These are phyloP conservation scores for Coemansia sp. DNA, from an alignment of 192 early-diverging fungal species.

Conservation along the genomic window DNA sequence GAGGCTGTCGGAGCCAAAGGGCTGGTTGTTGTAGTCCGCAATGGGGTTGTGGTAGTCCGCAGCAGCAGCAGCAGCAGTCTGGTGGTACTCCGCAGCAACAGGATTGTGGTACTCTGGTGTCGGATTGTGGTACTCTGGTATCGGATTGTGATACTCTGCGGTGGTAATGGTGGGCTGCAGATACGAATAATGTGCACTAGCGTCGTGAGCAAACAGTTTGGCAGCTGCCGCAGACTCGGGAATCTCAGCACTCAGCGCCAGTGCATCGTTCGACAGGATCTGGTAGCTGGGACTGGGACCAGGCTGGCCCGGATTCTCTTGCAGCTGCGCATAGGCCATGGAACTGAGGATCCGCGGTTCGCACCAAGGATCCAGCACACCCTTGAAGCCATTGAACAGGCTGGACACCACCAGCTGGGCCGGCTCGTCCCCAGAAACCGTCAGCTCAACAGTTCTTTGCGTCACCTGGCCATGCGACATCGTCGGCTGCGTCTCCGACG, in stretches of 20 bases:
- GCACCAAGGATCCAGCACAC: background rate
- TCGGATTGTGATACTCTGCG: too few relatives aligned
- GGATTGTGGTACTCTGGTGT: too few relatives aligned
- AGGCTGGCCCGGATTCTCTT: background rate
- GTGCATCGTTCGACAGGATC: background rate
- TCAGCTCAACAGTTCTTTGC: slow-evolving; percentile 6
- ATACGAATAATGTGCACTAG: background rate
- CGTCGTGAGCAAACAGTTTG: background rate
- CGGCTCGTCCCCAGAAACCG: background rate
- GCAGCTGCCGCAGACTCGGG: background rate
- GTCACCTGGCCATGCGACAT: slow-evolving; percentile 9
- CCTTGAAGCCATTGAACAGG: background rate
- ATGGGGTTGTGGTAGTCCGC: too few relatives aligned
- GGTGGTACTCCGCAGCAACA: too few relatives aligned
- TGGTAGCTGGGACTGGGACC: background rate
- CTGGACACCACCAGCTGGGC: slow-evolving; percentile 7
- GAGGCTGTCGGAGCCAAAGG: too few relatives aligned
- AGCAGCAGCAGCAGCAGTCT: too few relatives aligned
- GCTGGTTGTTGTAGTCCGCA: too few relatives aligned
- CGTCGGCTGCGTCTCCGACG: slow-evolving; percentile 13
- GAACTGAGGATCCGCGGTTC: slow-evolving; percentile 3
- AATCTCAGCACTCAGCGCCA: background rate
- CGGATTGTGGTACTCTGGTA: too few relatives aligned
- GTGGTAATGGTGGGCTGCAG: too few relatives aligned
- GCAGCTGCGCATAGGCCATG: background rate